A percentile compares a stretch with the other conserved stretches of the same genome.
Evolutionary conservation across 2,329 filamentous ascomycete genomes (phyloP).

Genomic region (Rachicladosporium sp.): DNA sequence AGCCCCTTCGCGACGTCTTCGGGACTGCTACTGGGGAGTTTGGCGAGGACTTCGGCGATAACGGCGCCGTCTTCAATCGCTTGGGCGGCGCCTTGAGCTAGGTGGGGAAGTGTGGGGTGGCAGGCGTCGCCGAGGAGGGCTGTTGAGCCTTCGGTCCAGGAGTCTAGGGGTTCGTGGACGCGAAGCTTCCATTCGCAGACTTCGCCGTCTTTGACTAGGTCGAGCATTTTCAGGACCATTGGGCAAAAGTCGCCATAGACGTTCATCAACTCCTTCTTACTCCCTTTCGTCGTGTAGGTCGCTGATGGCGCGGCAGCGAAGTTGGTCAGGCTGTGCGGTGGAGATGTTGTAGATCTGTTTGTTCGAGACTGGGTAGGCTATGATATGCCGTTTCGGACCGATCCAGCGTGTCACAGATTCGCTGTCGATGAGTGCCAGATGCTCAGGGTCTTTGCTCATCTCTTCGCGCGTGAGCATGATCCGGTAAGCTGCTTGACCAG

Average conservation of each 20-base stretch:
- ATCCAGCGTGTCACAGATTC: conserved; percentile 65
- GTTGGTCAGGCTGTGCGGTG: conserved; percentile 49
- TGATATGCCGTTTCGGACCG: conserved; percentile 61
- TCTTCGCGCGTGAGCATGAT: conserved; percentile 61
- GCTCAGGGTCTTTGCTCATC: conserved; percentile 54
- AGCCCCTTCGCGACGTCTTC: conserved; percentile 41
- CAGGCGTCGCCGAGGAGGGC: conserved; percentile 49
- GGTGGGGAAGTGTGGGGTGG: conserved; percentile 51
- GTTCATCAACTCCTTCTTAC: conserved; percentile 47
- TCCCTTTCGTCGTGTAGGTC: conserved; percentile 52
- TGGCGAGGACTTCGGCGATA: conserved; percentile 39
- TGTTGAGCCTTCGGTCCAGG: conserved; percentile 44
- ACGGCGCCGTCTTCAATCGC: conserved; percentile 53
- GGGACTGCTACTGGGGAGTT: conserved; percentile 34
- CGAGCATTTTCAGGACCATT: conserved; percentile 46
- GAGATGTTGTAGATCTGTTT: conserved; percentile 57
- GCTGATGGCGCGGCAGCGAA: conserved; percentile 46
- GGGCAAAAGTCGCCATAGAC: conserved; percentile 51
- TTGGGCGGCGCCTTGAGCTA: conserved; percentile 53
- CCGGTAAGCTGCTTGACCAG: conserved; percentile 65
- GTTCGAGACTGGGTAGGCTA: conserved; percentile 61
- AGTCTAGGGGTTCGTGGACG: conserved; percentile 48
- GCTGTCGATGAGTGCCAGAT: conserved; percentile 53
- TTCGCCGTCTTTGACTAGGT: conserved; percentile 50
- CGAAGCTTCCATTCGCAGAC: conserved; percentile 56